Evolutionary conservation across 148 eudicot genomes (phyloP), one percentile per base, ranked within the genome.

Genomic region (Cornus suecica): DNA sequence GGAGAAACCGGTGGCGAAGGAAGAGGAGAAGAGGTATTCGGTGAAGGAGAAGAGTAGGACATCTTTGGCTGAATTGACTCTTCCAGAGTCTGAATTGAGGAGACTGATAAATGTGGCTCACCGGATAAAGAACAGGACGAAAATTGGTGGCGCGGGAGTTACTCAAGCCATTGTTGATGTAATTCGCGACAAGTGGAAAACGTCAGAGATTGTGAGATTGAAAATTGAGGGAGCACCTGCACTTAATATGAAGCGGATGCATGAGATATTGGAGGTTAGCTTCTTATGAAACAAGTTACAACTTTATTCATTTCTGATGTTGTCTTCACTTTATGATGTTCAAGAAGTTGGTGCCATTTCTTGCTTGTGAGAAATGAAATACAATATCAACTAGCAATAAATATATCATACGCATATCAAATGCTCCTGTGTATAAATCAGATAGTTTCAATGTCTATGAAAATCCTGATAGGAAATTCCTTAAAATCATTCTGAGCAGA

Each of bases 221-320:
- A 95, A 92, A 79, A 82, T 92, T 56, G 97, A 90, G 78, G 99
- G 99, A 27, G 76, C 97, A 2, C 88, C 97, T 75, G 99, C 99
- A 18, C 91, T 95, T 65, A 92, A 95, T 80, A 95, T 95, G 99
- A 95, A 65, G 81, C 87, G 93, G 74, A 82, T 89, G 83, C 97
- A 95, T 79, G 97, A 91, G 80, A 89, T 92, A 67, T 82, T 95
- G 70, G 99, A 92, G 97, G 97, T 95, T 70, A 77, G 88, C 65
- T 77, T 72, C 31, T 68, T 72, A 16, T 31, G n/a, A 20, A 27
- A 14, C 67, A 41, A 51, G 52, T 66, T 72, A 30, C 60, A 51
- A n/a, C 18, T 64, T 58, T 54, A 42, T 77, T 71, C 66, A 58
- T 58, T 14, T 52, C 51, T 4, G 8, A 16, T 68, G n/a, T n/a